Percentiles rank a stretch among this genome's conserved stretches.
These are phyloP conservation scores for Rhizophora apiculata DNA, from an alignment of 345 rosid genomes.

Conservation along the genomic window DNA sequence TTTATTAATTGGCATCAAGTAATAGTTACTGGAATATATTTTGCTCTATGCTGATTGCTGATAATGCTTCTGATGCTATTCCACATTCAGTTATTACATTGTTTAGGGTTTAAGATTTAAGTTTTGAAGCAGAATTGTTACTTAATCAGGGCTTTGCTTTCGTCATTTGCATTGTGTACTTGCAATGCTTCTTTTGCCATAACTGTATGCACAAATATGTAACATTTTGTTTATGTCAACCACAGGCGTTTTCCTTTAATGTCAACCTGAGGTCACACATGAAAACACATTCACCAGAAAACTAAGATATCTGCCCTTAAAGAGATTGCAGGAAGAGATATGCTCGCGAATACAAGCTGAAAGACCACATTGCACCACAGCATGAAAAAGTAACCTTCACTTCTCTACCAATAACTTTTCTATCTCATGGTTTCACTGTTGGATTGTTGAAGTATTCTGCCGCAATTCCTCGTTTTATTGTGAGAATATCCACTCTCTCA, in stretches of 20 bases:
- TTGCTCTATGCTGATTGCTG: background rate
- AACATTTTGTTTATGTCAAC: slow-evolving; percentile 5
- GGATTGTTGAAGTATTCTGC: background rate
- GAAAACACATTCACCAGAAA: slow-evolving; percentile 99
- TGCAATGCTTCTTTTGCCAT: too few species aligned
- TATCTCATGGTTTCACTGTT: background rate
- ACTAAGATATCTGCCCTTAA: slow-evolving; percentile 89
- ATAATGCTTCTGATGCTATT: background rate
- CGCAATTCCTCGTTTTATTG: background rate
- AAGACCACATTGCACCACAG: slow-evolving; percentile 73
- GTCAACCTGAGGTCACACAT: slow-evolving; percentile 95
- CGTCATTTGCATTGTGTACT: background rate
- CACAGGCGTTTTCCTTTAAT: slow-evolving; percentile 96
- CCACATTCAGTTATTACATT: background rate
- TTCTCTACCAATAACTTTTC: background rate
- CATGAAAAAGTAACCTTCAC: slow-evolving; percentile 69
- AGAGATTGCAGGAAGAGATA: slow-evolving; percentile 94
- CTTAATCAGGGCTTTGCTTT: background rate
- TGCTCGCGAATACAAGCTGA: slow-evolving; percentile 96
- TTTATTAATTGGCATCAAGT: background rate
- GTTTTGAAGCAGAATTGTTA: background rate
- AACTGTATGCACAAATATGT: background rate
- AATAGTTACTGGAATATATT: background rate
- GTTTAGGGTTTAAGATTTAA: too few species aligned
- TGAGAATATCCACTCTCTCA: too few species aligned